Evolutionary conservation across 75 land plant genomes (phyloP).

Genomic region (Cunninghamia lanceolata): DNA sequence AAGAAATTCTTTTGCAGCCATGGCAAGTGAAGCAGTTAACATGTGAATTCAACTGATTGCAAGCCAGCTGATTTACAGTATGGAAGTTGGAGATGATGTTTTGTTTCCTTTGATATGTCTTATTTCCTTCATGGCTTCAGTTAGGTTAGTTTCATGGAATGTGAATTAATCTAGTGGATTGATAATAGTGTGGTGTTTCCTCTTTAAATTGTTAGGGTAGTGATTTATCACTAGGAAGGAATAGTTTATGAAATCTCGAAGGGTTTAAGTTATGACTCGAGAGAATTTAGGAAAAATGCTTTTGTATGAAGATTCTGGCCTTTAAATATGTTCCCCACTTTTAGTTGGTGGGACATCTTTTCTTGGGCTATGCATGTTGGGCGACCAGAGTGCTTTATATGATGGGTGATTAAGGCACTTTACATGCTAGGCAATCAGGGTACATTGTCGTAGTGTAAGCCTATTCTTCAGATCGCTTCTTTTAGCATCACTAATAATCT

Average conservation of each 20-base stretch:
- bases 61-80: neutral
- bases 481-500: no score
- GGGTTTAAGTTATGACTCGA: neutral
- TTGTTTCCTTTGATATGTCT: neutral
- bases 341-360: no score
- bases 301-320: neutral
- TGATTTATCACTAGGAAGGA: neutral
- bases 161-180: neutral
- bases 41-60: constrained; percentile 6
- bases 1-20: neutral
- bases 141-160: neutral
- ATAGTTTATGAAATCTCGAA: neutral
- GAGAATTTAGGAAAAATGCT: neutral
- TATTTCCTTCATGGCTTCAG: neutral
- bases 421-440: no score
- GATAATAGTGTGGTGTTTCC: neutral
- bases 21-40: neutral
- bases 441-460: no score
- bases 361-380: neutral
- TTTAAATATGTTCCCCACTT: no score
- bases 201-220: neutral
- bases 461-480: no score
- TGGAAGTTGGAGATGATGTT: neutral
- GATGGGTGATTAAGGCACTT: no score
- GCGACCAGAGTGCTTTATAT: no score